Conservation (phyloP, 768 basidiomycete genomes). For the Daedaleopsis sinensis region DNA sequence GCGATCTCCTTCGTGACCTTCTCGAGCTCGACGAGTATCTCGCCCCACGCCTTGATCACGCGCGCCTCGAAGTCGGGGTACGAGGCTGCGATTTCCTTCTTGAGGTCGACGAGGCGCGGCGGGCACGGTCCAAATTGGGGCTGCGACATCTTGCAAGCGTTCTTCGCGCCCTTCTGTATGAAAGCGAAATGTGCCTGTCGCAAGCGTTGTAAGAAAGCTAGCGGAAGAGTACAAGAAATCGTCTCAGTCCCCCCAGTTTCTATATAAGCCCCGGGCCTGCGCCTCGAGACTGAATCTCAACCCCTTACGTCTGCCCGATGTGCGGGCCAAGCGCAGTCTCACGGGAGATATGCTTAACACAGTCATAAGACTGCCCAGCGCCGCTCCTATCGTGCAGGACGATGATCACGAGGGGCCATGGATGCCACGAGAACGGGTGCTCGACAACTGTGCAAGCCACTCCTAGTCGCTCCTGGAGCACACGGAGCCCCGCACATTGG, state of each 20-base stretch:
- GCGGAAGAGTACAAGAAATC: background rate
- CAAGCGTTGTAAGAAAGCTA: background rate
- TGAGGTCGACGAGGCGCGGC: slow-evolving; percentile 59
- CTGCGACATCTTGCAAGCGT: slow-evolving; percentile 7
- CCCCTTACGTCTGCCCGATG: background rate
- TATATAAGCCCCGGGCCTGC: slow-evolving; percentile 3
- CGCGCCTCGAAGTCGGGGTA: slow-evolving; percentile 55
- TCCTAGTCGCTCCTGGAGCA: too few relatives aligned
- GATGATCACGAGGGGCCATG: slow-evolving; percentile 14
- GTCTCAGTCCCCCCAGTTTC: background rate
- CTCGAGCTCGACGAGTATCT: slow-evolving; percentile 56
- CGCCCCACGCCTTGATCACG: slow-evolving; percentile 58
- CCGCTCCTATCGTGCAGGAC: background rate
- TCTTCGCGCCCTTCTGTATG: background rate
- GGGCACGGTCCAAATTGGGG: slow-evolving; percentile 36
- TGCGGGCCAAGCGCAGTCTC: slow-evolving; percentile 13
- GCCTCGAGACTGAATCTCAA: background rate
- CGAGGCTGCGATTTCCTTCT: slow-evolving; percentile 54
- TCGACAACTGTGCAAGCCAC: too few relatives aligned
- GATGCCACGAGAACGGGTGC: background rate
- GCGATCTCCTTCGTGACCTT: slow-evolving; percentile 47
- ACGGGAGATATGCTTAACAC: slow-evolving; percentile 1
- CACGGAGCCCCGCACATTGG: too few relatives aligned
- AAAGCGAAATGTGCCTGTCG: background rate
- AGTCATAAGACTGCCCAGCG: slow-evolving; percentile 14